These are phyloP conservation scores for Pseudogymnoascus sp. DNA, from an alignment of 2,329 filamentous ascomycete genomes.

Conservation along the genomic window DNA sequence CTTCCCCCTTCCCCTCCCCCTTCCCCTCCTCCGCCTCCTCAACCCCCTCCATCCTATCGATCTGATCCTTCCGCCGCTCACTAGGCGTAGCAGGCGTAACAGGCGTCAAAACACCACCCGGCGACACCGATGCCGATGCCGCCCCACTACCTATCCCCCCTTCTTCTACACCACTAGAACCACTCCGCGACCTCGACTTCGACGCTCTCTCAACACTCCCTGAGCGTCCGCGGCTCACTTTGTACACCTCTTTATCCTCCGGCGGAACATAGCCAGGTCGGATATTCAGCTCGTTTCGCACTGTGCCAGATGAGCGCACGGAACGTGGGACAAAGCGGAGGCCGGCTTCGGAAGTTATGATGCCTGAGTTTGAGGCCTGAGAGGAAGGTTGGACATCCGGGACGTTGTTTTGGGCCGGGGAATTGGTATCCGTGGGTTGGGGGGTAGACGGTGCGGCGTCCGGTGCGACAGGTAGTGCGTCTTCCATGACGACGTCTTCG, in stretches of 20 bases:
- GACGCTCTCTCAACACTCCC: neutral
- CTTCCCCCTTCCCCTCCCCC: neutral
- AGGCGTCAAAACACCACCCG: neutral
- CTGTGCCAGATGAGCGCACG: constrained; percentile 72
- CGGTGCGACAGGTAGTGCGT: neutral
- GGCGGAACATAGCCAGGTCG: constrained; percentile 84
- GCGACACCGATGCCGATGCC: neutral
- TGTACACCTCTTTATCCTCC: constrained; percentile 90
- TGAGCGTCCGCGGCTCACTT: constrained; percentile 51
- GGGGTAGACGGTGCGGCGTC: neutral
- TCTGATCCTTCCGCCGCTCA: neutral
- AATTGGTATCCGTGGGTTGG: neutral
- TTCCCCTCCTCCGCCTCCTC: neutral
- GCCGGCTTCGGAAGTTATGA: constrained; percentile 65
- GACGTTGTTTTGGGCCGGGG: neutral
- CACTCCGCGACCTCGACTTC: neutral
- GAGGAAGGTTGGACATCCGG: neutral
- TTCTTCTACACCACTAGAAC: neutral
- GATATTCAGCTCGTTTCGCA: constrained; percentile 82
- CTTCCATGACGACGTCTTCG: neutral
- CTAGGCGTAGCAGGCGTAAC: neutral
- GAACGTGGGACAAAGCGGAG: constrained; percentile 81
- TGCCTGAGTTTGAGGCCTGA: constrained; percentile 49
- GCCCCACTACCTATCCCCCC: neutral
- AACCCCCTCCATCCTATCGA: neutral